phyloP scores from a whole-genome alignment of 768 basidiomycete genomes.

The Auriscalpium microsporum region DNA sequence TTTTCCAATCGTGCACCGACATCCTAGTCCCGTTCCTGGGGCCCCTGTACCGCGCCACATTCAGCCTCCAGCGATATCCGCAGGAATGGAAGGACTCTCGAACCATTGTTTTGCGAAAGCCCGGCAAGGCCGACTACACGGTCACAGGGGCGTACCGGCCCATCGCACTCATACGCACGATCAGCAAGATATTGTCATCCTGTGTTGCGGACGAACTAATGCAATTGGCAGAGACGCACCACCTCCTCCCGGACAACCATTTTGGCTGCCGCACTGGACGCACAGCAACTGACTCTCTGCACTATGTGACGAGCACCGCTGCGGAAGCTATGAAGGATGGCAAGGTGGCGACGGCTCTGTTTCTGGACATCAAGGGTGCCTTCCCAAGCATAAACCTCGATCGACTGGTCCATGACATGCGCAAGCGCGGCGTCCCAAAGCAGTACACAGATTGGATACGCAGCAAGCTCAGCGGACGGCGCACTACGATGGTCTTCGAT shows the following conservation, averaged over 20 bases:
- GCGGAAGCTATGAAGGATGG: constrained; percentile 19
- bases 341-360: constrained; percentile 29
- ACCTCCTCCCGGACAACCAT: constrained; percentile 27
- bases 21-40: neutral
- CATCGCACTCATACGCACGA: constrained; percentile 27
- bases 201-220: constrained; percentile 19
- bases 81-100: constrained; percentile 18
- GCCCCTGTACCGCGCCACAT: neutral
- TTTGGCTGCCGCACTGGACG: constrained; percentile 33
- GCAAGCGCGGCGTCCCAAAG: constrained; percentile 21
- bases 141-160: constrained; percentile 28
- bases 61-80: constrained; percentile 2
- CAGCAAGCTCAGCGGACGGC: constrained; percentile 2
- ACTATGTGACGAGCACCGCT: neutral
- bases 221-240: constrained; percentile 20
- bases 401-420: constrained; percentile 25
- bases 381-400: constrained; percentile 31
- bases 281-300: constrained; percentile 16
- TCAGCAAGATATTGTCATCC: constrained; percentile 22
- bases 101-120: constrained; percentile 28
- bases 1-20: neutral
- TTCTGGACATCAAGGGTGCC: constrained; percentile 36
- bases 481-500: constrained; percentile 10
- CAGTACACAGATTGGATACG: constrained; percentile 15
- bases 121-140: constrained; percentile 26